Base-by-base conservation (phyloP, 139 green algal genomes). In the Chlamydomonas incerta region DNA sequence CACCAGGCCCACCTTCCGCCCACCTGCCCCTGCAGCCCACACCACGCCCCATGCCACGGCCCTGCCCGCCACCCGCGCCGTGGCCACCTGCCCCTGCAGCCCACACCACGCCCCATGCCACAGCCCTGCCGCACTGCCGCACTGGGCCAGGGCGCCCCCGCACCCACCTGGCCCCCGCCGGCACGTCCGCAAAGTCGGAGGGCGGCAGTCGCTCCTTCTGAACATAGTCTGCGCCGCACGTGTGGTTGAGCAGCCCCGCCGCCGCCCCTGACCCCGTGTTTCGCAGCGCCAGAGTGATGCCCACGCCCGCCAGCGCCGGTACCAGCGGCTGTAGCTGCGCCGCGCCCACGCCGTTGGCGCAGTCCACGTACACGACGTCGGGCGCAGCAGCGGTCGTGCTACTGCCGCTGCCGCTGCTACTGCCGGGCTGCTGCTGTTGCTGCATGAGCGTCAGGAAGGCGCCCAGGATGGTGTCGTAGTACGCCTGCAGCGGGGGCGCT, bases 211-310 rank as follows among this genome's bases (percentile, higher is more conserved):
- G 82, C 80, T 98, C 93, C 84, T 99, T 99, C 89, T 99, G 97
- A 57, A 99, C 95, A 70, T 93, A 98, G 88, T 99, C 98, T 20
- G 97, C 95, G 3, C 98, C 98, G 74, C 95, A 98, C n/a, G 58
- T 50, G 47, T 93, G 74, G 85, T 99, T 99, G 47, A 99, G 92
- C 65, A 63, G 72, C 14, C 94, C 91, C 15, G 74, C 37, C 1
- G 75, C 72, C 20, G 80, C 69, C 1, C 81, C 67, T 41, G 81
- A 74, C 13, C 90, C 91, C 9, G 66, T 88, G 85, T 96, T 96
- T 57, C 87, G 83, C 34, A 95, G 70, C 72, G 82, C 58, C 83
- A 98, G 72, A 28, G 80, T 26, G 15, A 98, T 80, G 35, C 85
- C 41, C 14, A 95, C 67, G n/a, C 80, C 47, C 50, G 41, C 20